Conservation (phyloP, 495 filamentous ascomycete species). For the Astrothelium subdiscretum region DNA sequence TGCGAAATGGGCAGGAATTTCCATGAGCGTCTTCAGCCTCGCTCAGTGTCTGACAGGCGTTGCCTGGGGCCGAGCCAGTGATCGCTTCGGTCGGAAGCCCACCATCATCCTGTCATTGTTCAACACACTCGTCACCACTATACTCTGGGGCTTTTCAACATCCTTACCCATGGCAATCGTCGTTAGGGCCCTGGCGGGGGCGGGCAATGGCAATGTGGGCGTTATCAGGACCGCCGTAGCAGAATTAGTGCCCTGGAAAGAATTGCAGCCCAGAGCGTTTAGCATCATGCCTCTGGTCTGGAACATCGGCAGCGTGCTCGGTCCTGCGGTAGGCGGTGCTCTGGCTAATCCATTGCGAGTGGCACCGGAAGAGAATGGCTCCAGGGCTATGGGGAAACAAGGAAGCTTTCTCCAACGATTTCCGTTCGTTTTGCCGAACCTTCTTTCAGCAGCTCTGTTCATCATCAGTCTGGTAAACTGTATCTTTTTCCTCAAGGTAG, state of each 20-base stretch:
- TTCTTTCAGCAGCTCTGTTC: conserved; percentile 62
- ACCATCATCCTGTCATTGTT: conserved; percentile 56
- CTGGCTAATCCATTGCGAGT: conserved; percentile 65
- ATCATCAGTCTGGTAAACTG: conserved; percentile 59
- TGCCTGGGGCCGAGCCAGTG: conserved; percentile 68
- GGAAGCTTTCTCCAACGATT: conserved; percentile 52
- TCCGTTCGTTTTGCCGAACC: conserved; percentile 74
- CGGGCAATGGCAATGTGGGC: conserved; percentile 55
- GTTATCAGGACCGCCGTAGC: conserved; percentile 61
- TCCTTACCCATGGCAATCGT: conserved; percentile 59
- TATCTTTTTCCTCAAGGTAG: conserved; percentile 55
- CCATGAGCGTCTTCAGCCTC: conserved; percentile 59
- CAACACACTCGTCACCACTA: conserved; percentile 59
- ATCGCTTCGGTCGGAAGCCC: conserved; percentile 63
- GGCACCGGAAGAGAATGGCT: conserved; percentile 50
- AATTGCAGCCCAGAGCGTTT: conserved; percentile 72
- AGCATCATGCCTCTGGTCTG: conserved; percentile 72
- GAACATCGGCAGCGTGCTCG: conserved; percentile 76
- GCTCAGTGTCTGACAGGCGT: conserved; percentile 63
- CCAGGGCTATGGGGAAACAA: conserved; percentile 7
- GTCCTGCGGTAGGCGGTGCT: conserved; percentile 75
- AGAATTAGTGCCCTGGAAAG: conserved; percentile 68
- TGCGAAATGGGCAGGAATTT: conserved; percentile 65
- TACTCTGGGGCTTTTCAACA: conserved; percentile 69
- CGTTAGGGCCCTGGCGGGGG: conserved; percentile 56